phyloP scores from a whole-genome alignment of 129 eudicot genomes.

The Escallonia rubra region DNA sequence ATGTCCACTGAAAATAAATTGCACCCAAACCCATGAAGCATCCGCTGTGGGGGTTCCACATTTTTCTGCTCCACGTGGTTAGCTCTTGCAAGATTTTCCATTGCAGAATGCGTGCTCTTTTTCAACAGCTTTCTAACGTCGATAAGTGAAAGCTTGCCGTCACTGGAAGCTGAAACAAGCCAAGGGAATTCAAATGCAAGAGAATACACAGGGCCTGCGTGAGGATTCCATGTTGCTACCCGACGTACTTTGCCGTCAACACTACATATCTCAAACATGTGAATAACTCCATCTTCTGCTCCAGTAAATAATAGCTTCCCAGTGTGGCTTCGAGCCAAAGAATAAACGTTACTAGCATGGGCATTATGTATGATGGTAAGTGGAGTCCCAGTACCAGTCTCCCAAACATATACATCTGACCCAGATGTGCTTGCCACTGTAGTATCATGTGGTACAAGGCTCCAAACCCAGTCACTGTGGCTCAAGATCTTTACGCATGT shows the following conservation, averaged over 20 bases:
- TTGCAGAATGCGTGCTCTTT: slow-evolving; percentile 30
- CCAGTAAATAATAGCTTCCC: slow-evolving; percentile 88
- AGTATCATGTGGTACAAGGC: slow-evolving; percentile 66
- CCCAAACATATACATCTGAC: slow-evolving; percentile 84
- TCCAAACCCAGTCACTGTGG: slow-evolving; percentile 94
- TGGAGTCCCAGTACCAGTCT: slow-evolving; percentile 39
- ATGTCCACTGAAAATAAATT: slow-evolving; percentile 68
- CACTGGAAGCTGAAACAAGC: slow-evolving; percentile 91
- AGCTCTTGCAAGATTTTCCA: slow-evolving; percentile 13
- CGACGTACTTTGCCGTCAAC: slow-evolving; percentile 20
- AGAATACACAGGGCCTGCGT: slow-evolving; percentile 68
- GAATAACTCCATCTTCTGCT: slow-evolving; percentile 84
- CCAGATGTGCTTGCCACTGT: slow-evolving; percentile 74
- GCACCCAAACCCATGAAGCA: slow-evolving; percentile 61
- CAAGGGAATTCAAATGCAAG: slow-evolving; percentile 97
- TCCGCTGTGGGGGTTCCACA: slow-evolving; percentile 90
- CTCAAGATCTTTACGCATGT: slow-evolving; percentile 56
- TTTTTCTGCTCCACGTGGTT: slow-evolving; percentile 11
- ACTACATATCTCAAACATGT: slow-evolving; percentile 68
- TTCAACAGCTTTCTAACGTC: slow-evolving; percentile 86
- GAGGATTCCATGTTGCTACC: slow-evolving; percentile 85
- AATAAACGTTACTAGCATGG: slow-evolving; percentile 63
- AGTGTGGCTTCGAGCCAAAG: slow-evolving; percentile 82
- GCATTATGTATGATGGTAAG: slow-evolving; percentile 36
- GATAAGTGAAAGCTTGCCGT: slow-evolving; percentile 81